Evolutionary conservation across 2,329 filamentous ascomycete genomes (phyloP).

Genomic region (Ceratocystis eucalypticola): DNA sequence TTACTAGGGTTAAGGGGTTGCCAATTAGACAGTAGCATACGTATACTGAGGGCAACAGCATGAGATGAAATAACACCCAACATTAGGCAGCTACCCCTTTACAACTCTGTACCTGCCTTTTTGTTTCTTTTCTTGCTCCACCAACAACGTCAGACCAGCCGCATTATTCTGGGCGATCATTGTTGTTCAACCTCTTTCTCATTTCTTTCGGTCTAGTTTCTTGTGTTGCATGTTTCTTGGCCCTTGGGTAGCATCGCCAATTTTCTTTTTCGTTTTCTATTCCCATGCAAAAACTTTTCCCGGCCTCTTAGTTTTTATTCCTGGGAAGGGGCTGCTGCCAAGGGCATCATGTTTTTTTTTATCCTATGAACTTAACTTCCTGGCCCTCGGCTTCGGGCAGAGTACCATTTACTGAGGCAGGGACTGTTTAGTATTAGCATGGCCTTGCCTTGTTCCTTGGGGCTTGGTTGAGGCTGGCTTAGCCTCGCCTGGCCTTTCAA

Average conservation of each 20-base stretch:
- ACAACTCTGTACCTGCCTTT: not conserved
- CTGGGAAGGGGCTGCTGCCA: not conserved
- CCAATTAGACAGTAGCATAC: not conserved
- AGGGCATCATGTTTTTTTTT: not conserved
- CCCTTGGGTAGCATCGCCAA: not conserved
- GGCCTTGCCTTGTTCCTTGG: not conserved
- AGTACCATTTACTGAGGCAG: not conserved
- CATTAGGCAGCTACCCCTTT: not conserved
- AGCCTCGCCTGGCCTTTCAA: not conserved
- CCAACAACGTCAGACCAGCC: not conserved
- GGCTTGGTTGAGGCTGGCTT: not conserved
- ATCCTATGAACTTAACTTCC: not conserved
- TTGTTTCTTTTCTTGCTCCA: not conserved
- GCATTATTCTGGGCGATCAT: not conserved
- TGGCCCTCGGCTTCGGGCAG: not conserved
- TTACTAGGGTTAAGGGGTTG: not conserved
- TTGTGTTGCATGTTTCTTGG: not conserved
- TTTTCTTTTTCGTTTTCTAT: not conserved
- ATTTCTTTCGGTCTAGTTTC: not conserved
- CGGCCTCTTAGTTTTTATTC: conserved; percentile 2
- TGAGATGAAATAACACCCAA: not conserved
- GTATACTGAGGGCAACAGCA: not conserved
- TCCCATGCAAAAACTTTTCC: not conserved
- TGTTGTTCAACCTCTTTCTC: not conserved
- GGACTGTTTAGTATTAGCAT: not conserved